phyloP scores from a whole-genome alignment of 2,329 filamentous ascomycete species.

The Fusarium sulawesiense region DNA sequence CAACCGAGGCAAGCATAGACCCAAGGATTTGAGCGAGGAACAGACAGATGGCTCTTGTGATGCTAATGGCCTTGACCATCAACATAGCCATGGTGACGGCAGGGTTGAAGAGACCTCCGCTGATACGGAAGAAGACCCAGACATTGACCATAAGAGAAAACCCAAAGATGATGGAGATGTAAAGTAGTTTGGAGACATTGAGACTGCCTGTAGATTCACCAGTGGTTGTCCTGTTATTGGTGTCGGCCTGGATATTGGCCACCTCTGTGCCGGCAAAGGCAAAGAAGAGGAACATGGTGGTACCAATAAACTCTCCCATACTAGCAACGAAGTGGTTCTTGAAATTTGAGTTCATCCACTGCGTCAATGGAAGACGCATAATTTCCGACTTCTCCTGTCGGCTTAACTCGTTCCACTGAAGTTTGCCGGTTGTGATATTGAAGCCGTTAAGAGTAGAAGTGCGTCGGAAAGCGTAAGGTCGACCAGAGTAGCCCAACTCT shows the following conservation, averaged over 20 bases:
- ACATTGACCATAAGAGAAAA: conserved; percentile 60
- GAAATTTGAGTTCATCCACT: conserved; percentile 60
- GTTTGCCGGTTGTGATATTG: conserved; percentile 37
- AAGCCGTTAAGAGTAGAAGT: conserved; percentile 28
- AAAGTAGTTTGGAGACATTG: conserved; percentile 56
- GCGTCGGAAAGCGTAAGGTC: conserved; percentile 12
- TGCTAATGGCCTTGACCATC: conserved; percentile 60
- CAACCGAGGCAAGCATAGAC: conserved; percentile 56
- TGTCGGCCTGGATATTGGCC: conserved; percentile 53
- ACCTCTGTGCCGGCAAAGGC: conserved; percentile 57
- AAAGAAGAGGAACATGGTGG: conserved; percentile 58
- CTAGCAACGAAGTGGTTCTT: conserved; percentile 58
- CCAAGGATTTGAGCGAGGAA: conserved; percentile 63
- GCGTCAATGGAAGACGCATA: conserved; percentile 57
- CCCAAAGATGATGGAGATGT: conserved; percentile 56
- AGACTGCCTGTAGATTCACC: conserved; percentile 57
- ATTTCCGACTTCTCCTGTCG: conserved; percentile 56
- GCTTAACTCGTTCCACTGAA: conserved; percentile 55
- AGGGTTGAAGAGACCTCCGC: conserved; percentile 53
- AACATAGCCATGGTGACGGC: conserved; percentile 63
- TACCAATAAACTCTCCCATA: conserved; percentile 56
- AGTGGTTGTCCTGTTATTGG: conserved; percentile 53
- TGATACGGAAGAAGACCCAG: conserved; percentile 62
- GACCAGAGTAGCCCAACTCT: conserved; percentile 37
- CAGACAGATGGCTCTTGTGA: conserved; percentile 59